Percentiles rank a stretch among this genome's conserved stretches.
phyloP scores from a whole-genome alignment of 352 stramenopile species.

The Pythium pectinolyticum region DNA sequence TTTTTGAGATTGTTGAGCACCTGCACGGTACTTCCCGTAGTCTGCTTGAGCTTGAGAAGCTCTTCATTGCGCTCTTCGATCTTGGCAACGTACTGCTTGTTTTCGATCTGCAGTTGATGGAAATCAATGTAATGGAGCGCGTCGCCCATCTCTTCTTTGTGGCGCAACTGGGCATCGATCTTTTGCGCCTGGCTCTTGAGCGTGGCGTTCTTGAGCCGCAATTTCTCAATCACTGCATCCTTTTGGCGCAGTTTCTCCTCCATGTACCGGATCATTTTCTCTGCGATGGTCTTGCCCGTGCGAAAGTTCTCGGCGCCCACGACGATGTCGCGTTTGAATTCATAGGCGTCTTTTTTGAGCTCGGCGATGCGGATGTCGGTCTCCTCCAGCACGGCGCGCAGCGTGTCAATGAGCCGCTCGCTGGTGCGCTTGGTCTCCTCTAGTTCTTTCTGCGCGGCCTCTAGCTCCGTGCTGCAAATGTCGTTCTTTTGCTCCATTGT shows the following conservation, averaged over 20 bases:
- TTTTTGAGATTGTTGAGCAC: slow-evolving; percentile 92
- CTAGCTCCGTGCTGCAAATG: slow-evolving; percentile 85
- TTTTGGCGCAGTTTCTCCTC: slow-evolving; percentile 93
- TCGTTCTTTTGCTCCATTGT: slow-evolving; percentile 94
- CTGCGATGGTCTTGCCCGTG: slow-evolving; percentile 91
- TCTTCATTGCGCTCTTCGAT: slow-evolving; percentile 95
- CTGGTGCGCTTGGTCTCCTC: slow-evolving; percentile 89
- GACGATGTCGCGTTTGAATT: slow-evolving; percentile 96
- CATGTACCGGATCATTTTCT: slow-evolving; percentile 95
- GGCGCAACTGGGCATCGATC: slow-evolving; percentile 87
- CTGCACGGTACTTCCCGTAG: slow-evolving; percentile 88
- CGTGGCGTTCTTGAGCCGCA: slow-evolving; percentile 93
- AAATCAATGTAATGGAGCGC: slow-evolving; percentile 96
- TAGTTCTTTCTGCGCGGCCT: slow-evolving; percentile 86
- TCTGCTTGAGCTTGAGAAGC: slow-evolving; percentile 90
- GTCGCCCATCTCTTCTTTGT: slow-evolving; percentile 96
- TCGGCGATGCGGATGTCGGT: slow-evolving; percentile 94
- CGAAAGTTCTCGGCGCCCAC: slow-evolving; percentile 93
- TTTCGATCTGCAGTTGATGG: slow-evolving; percentile 95
- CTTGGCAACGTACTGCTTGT: slow-evolving; percentile 95
- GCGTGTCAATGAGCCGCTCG: slow-evolving; percentile 93
- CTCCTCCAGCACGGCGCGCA: slow-evolving; percentile 91
- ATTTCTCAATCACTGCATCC: slow-evolving; percentile 92
- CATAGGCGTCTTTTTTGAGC: slow-evolving; percentile 95
- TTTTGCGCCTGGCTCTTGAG: slow-evolving; percentile 92